These are phyloP conservation scores for Phellinidium pouzarii DNA, from an alignment of 1,284 basidiomycete species.

Conservation along the genomic window DNA sequence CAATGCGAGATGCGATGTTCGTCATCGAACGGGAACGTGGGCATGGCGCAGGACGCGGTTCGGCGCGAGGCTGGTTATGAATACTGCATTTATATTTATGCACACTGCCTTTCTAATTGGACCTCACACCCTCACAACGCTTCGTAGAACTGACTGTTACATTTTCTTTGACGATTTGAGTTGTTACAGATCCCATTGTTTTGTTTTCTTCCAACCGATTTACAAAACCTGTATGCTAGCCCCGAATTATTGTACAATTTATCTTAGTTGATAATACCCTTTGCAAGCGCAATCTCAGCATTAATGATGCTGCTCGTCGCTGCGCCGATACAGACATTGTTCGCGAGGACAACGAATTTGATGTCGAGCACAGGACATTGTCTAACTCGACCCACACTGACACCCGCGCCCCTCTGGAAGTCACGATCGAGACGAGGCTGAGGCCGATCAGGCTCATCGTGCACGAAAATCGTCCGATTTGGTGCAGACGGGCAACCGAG, in stretches of 20 bases:
- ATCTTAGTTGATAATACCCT: slow-evolving; percentile 47
- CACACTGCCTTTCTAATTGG: neutral
- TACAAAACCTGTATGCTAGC: slow-evolving; percentile 3
- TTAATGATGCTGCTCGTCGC: slow-evolving; percentile 98
- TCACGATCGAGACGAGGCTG: slow-evolving; percentile 92
- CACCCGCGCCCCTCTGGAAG: slow-evolving; percentile 88
- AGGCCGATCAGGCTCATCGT: slow-evolving; percentile 89
- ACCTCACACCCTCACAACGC: neutral
- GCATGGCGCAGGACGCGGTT: slow-evolving; percentile 69
- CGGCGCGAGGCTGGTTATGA: slow-evolving; percentile 55
- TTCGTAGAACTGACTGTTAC: neutral
- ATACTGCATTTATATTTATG: neutral
- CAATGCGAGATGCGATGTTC: slow-evolving; percentile 72
- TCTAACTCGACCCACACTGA: slow-evolving; percentile 87
- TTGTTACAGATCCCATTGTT: slow-evolving; percentile 8
- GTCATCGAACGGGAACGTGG: slow-evolving; percentile 71
- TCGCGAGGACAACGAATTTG: slow-evolving; percentile 92
- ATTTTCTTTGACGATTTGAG: neutral
- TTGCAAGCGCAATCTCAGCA: slow-evolving; percentile 88
- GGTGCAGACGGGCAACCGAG: slow-evolving; percentile 85
- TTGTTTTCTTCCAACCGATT: neutral
- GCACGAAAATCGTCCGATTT: slow-evolving; percentile 80
- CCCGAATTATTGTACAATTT: slow-evolving; percentile 11
- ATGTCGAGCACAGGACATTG: slow-evolving; percentile 90
- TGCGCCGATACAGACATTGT: slow-evolving; percentile 95